Evolutionary conservation across 1,139 yeast genomes (phyloP).

Genomic region (Candida sojae): DNA sequence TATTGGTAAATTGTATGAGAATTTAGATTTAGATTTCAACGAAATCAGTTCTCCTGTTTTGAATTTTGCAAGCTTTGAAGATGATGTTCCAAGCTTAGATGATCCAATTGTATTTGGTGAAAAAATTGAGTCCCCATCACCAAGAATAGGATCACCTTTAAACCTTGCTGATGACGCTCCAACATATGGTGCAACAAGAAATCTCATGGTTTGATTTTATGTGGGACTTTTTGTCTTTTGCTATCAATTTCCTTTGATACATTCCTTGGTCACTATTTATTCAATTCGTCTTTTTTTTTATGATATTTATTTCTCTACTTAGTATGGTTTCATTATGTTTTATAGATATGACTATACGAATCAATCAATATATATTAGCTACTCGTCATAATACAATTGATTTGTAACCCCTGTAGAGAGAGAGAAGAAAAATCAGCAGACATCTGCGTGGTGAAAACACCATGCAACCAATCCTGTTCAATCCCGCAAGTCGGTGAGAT

Average conservation of each 20-base stretch:
- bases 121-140: background rate
- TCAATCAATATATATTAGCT: background rate
- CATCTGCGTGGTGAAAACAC: background rate
- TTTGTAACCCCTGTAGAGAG: background rate
- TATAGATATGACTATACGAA: slow-evolving; percentile 3
- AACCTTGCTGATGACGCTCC: slow-evolving; percentile 4
- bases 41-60: slow-evolving; percentile 20
- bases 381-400: background rate
- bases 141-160: slow-evolving; percentile 10
- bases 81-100: slow-evolving; percentile 11
- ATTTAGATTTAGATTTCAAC: slow-evolving; percentile 25
- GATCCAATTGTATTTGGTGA: slow-evolving; percentile 13
- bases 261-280: background rate
- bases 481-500: slow-evolving; percentile 3
- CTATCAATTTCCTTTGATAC: too few relatives aligned
- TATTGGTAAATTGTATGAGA: slow-evolving; percentile 31
- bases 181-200: background rate
- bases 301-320: background rate
- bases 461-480: background rate
- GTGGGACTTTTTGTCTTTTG: too few relatives aligned
- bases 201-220: background rate
- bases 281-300: background rate
- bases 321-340: background rate
- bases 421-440: background rate
- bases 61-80: slow-evolving; percentile 12